A percentile compares a stretch with the other conserved stretches of the same genome.
Evolutionary conservation across 2,329 filamentous ascomycete species (phyloP).

Genomic region (Trichophyton equinum): DNA sequence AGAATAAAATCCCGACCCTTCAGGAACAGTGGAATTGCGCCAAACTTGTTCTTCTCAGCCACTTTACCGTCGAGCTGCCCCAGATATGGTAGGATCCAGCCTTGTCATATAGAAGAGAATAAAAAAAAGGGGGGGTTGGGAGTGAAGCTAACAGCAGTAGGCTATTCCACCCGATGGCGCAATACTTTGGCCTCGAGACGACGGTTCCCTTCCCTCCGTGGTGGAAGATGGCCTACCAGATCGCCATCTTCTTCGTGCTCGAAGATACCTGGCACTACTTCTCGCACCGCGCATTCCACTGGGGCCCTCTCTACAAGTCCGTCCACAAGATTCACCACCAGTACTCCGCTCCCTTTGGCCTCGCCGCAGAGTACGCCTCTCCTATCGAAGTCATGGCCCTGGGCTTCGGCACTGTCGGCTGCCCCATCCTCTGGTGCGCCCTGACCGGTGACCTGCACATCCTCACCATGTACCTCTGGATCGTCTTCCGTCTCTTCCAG

Average conservation of each 20-base stretch:
- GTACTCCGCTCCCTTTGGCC: constrained; percentile 91
- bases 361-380: constrained; percentile 94
- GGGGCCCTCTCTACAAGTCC: constrained; percentile 85
- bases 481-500: constrained; percentile 83
- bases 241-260: constrained; percentile 84
- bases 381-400: constrained; percentile 95
- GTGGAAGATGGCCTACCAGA: constrained; percentile 81
- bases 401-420: constrained; percentile 70
- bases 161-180: constrained; percentile 93
- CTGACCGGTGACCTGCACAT: constrained; percentile 83
- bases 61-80: constrained; percentile 95
- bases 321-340: constrained; percentile 99
- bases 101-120: not conserved
- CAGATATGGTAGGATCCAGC: constrained; percentile 62
- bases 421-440: constrained; percentile 71
- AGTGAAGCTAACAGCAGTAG: constrained; percentile 19
- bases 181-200: constrained; percentile 79
- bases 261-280: constrained; percentile 99
- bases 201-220: constrained; percentile 77
- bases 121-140: not conserved
- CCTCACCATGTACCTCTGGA: constrained; percentile 96
- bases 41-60: constrained; percentile 78
- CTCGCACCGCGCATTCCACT: constrained; percentile 84
- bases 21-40: constrained; percentile 94
- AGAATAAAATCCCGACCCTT: constrained; percentile 78